A percentile compares a stretch with the other conserved stretches of the same genome.
Conservation (phyloP, 2,329 filamentous ascomycete species). For the Didymella pinodella region DNA sequence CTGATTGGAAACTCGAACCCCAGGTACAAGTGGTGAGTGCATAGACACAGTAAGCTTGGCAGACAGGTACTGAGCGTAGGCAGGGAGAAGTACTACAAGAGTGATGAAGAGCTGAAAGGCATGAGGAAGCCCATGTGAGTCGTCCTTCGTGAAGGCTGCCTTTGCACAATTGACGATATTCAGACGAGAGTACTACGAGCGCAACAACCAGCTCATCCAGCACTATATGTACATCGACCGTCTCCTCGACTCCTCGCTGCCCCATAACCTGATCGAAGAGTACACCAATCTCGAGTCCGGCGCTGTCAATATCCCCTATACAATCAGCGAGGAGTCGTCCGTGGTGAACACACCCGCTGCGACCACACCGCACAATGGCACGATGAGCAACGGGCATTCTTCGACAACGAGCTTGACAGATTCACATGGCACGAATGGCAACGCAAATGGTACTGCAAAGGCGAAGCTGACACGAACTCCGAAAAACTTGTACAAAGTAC, state of each 20-base stretch:
- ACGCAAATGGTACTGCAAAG: constrained; percentile 28
- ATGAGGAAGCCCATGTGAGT: constrained; percentile 75
- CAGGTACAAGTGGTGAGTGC: constrained; percentile 74
- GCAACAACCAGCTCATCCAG: constrained; percentile 86
- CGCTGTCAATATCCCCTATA: constrained; percentile 71
- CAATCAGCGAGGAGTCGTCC: constrained; percentile 74
- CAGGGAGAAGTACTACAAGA: constrained; percentile 82
- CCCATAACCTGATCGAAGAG: constrained; percentile 89
- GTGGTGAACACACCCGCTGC: constrained; percentile 28
- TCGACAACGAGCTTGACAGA: constrained; percentile 34
- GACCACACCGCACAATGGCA: constrained; percentile 29
- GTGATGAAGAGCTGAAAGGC: constrained; percentile 73
- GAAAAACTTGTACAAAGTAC: constrained; percentile 81
- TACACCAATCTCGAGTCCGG: constrained; percentile 72
- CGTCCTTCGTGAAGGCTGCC: too few species aligned
- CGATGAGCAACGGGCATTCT: constrained; percentile 26
- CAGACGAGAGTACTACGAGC: constrained; percentile 84
- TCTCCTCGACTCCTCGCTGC: constrained; percentile 88
- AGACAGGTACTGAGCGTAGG: background rate
- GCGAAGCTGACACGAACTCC: constrained; percentile 65
- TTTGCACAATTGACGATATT: constrained; percentile 15
- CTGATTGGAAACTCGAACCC: constrained; percentile 90
- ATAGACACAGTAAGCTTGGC: background rate
- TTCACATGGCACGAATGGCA: constrained; percentile 41
- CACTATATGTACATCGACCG: constrained; percentile 94